phyloP scores from a whole-genome alignment of 371 early-diverging fungal genomes.

The Amoeboradix gromovi region DNA sequence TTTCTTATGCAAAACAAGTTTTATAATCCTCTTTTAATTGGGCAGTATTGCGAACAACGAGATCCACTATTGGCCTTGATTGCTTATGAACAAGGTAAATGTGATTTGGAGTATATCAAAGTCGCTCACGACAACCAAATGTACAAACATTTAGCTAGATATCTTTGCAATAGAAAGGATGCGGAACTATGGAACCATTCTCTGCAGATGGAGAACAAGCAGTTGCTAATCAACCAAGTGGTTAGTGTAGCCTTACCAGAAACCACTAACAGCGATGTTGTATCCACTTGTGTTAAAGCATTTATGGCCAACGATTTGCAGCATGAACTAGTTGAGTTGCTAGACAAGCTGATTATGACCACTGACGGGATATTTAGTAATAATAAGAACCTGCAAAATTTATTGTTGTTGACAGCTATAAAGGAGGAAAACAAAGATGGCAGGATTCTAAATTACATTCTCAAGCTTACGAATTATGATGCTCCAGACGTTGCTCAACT shows the following conservation, averaged over 20 bases:
- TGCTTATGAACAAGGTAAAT: conserved; percentile 75
- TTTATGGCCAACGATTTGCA: conserved; percentile 87
- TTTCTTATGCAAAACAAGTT: conserved; percentile 71
- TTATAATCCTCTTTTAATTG: conserved; percentile 63
- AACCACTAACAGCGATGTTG: conserved; percentile 80
- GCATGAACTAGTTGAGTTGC: conserved; percentile 68
- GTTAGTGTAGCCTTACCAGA: conserved; percentile 70
- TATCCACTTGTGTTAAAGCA: conserved; percentile 78
- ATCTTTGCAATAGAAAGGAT: conserved; percentile 66
- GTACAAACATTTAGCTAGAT: conserved; percentile 94
- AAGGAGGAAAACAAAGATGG: conserved; percentile 34
- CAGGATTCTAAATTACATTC: conserved; percentile 74
- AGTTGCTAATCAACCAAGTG: conserved; percentile 10
- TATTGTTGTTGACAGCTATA: conserved; percentile 84
- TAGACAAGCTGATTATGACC: conserved; percentile 81
- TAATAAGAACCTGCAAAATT: conserved; percentile 79
- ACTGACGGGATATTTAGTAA: conserved; percentile 68
- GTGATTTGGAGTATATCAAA: conserved; percentile 63
- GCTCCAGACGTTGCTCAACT: conserved; percentile 80
- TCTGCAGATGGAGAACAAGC: conserved; percentile 30
- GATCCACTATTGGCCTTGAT: conserved; percentile 84
- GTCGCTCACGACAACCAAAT: conserved; percentile 84
- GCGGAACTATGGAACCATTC: conserved; percentile 52
- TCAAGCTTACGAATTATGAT: conserved; percentile 70
- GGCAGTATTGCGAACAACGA: conserved; percentile 87